These are phyloP conservation scores for Fusarium brevicatenulatum DNA, from an alignment of 2,329 filamentous ascomycete species.

Conservation along the genomic window DNA sequence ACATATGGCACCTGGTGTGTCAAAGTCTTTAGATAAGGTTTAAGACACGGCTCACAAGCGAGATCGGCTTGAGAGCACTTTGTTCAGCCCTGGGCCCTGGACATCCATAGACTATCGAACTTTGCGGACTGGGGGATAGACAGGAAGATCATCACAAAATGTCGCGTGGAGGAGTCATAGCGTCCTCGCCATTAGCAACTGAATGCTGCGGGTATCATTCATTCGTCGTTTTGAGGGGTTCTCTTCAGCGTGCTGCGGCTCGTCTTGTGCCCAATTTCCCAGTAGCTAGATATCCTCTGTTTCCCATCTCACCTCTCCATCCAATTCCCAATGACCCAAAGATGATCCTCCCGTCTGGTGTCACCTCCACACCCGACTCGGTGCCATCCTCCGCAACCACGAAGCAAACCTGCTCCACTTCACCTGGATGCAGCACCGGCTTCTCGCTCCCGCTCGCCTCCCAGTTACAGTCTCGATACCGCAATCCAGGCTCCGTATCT, in stretches of 20 bases:
- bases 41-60: neutral
- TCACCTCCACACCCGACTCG: conserved; percentile 54
- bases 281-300: conserved; percentile 86
- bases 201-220: conserved; percentile 12
- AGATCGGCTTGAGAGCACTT: neutral
- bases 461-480: conserved; percentile 68
- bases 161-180: neutral
- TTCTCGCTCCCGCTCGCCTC: conserved; percentile 54
- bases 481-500: conserved; percentile 62
- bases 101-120: neutral
- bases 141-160: neutral
- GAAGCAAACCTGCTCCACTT: conserved; percentile 74
- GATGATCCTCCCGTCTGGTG: conserved; percentile 66
- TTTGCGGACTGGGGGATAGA: neutral
- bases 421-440: conserved; percentile 69
- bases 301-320: conserved; percentile 92
- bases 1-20: neutral
- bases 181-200: neutral
- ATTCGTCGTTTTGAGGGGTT: conserved; percentile 4
- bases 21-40: conserved; percentile 1
- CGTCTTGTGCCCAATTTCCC: conserved; percentile 75
- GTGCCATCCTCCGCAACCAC: conserved; percentile 59
- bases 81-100: neutral
- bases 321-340: conserved; percentile 87
- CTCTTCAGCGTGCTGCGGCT: conserved; percentile 44